Evolutionary conservation across 2,329 filamentous ascomycete genomes (phyloP).

Genomic region (Hypoxylon sp.): DNA sequence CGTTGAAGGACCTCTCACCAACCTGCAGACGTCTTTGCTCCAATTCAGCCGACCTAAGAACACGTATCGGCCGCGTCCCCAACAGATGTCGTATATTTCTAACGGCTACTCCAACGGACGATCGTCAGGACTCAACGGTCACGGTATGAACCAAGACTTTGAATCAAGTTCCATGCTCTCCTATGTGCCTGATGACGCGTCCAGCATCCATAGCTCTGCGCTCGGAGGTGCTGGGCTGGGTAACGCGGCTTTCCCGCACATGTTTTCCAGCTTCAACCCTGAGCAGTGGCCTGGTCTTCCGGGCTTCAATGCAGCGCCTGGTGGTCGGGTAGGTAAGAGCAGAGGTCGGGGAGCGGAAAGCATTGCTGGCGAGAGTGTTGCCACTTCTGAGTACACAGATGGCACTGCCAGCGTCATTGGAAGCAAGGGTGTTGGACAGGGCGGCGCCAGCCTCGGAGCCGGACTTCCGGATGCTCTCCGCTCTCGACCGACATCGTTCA

Average conservation of each 20-base stretch:
- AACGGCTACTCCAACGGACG: slow-evolving; percentile 46
- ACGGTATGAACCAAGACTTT: slow-evolving; percentile 59
- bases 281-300: slow-evolving; percentile 88
- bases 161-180: slow-evolving; percentile 91
- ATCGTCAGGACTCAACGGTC: slow-evolving; percentile 52
- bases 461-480: slow-evolving; percentile 80
- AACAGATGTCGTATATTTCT: slow-evolving; percentile 74
- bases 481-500: slow-evolving; percentile 69
- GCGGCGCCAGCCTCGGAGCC: slow-evolving; percentile 84
- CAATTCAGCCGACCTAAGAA: slow-evolving; percentile 96
- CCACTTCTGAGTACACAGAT: slow-evolving; percentile 89
- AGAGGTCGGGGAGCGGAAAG: slow-evolving; percentile 76
- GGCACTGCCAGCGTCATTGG: slow-evolving; percentile 79
- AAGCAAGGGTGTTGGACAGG: slow-evolving; percentile 78
- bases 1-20: slow-evolving; percentile 92
- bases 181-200: slow-evolving; percentile 96
- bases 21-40: slow-evolving; percentile 92
- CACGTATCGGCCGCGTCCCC: slow-evolving; percentile 83
- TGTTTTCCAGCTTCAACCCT: slow-evolving; percentile 91
- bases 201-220: slow-evolving; percentile 91
- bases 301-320: slow-evolving; percentile 62
- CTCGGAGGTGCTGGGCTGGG: slow-evolving; percentile 83
- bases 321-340: slow-evolving; percentile 70
- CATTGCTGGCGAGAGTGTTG: slow-evolving; percentile 89
- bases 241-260: slow-evolving; percentile 83